These are phyloP conservation scores for Nakaseomyces kungkrabaensis DNA, from an alignment of 1,139 yeast genomes.

Conservation along the genomic window DNA sequence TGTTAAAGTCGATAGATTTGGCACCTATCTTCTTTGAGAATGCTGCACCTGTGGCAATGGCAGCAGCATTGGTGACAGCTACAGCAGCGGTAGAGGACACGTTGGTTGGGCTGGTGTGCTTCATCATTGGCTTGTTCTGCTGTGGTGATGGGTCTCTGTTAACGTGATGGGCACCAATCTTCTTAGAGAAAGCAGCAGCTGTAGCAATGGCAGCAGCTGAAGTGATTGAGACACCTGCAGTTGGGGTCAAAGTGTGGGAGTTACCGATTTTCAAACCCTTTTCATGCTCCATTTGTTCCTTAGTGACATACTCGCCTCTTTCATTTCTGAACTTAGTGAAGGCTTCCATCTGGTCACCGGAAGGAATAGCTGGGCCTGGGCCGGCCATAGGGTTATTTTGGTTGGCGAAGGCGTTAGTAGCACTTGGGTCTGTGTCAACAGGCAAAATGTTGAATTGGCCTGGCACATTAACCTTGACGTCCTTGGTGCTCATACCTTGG, in stretches of 20 bases:
- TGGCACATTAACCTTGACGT: neutral
- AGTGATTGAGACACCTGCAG: neutral
- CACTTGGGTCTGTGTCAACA: slow-evolving; percentile 2
- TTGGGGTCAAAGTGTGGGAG: neutral
- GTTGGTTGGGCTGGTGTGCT: neutral
- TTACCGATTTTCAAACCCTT: slow-evolving; percentile 4
- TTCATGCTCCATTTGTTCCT: slow-evolving; percentile 14
- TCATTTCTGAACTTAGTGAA: slow-evolving; percentile 34
- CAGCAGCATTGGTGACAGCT: neutral
- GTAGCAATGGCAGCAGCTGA: neutral
- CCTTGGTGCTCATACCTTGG: neutral
- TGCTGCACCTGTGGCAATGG: neutral
- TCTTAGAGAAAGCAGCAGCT: neutral
- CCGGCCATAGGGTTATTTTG: slow-evolving; percentile 5
- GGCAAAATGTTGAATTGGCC: slow-evolving; percentile 3
- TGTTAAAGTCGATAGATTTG: neutral
- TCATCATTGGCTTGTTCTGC: neutral
- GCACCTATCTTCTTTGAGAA: neutral
- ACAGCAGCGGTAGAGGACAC: neutral
- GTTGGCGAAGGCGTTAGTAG: slow-evolving; percentile 1
- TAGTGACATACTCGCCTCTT: slow-evolving; percentile 18
- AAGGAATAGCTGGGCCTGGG: slow-evolving; percentile 34
- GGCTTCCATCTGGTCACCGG: slow-evolving; percentile 42
- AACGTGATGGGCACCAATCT: neutral
- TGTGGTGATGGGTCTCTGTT: neutral